Percentiles rank a stretch among this genome's conserved stretches.
These are phyloP conservation scores for Asparagopsis taxiformis DNA, from an alignment of 31 red algal species.

Conservation along the genomic window DNA sequence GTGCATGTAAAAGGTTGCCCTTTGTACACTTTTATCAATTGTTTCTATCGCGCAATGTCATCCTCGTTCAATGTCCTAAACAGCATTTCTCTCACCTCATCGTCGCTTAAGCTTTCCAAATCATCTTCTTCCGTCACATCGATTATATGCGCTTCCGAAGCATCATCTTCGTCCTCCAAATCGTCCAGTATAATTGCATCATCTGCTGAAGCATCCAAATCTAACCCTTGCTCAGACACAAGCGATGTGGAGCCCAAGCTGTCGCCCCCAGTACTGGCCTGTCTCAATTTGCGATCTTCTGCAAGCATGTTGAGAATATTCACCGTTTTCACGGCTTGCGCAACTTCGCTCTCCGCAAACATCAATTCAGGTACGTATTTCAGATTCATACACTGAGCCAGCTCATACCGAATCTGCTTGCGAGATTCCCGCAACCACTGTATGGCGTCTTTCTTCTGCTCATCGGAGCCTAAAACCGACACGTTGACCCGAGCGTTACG, in stretches of 20 bases:
- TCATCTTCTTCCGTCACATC: conserved; percentile 28
- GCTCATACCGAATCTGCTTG: conserved; percentile 58
- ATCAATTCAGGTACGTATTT: conserved; percentile 60
- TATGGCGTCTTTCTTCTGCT: conserved; percentile 31
- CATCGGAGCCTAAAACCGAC: conserved; percentile 38
- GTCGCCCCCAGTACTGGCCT: background rate
- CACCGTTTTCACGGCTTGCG: conserved; percentile 46
- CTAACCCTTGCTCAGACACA: conserved; percentile 7
- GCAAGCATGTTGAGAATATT: conserved; percentile 48
- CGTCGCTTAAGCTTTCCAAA: conserved; percentile 3
- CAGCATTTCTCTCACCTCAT: background rate
- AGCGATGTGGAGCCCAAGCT: background rate
- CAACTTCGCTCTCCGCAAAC: conserved; percentile 71
- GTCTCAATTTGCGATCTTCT: conserved; percentile 28
- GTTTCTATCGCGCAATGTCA: background rate
- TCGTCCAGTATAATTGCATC: conserved; percentile 54
- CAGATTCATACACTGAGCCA: conserved; percentile 50
- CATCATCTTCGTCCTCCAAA: conserved; percentile 41
- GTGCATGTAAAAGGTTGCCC: background rate
- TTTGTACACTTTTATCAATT: conserved; percentile 6
- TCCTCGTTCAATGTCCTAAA: conserved; percentile 5
- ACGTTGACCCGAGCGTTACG: conserved; percentile 62
- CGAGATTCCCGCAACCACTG: conserved; percentile 42
- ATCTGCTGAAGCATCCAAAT: conserved; percentile 26
- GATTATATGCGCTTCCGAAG: conserved; percentile 17